Conservation (phyloP, 306 rosid genomes). For the Morella rubra region DNA sequence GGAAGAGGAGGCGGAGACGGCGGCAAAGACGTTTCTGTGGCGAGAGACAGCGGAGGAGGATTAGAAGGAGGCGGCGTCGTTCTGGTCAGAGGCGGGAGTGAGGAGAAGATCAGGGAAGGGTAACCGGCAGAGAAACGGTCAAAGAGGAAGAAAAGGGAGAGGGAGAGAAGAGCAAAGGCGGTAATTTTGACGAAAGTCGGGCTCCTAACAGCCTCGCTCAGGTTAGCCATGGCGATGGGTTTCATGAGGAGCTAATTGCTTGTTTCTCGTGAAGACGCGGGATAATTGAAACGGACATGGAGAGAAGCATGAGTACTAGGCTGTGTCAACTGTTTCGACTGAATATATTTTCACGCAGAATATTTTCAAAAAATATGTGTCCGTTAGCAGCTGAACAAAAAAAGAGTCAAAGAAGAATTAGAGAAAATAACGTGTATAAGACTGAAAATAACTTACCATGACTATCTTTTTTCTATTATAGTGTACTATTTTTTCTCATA, state of each 20-base stretch:
- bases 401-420: too few species aligned
- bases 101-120: slow-evolving; percentile 32
- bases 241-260: slow-evolving; percentile 29
- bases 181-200: slow-evolving; percentile 50
- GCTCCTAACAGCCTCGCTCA: slow-evolving; percentile 40
- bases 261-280: background rate
- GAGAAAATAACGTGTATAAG: too few species aligned
- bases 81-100: slow-evolving; percentile 23
- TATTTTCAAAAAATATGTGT: too few species aligned
- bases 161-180: slow-evolving; percentile 44
- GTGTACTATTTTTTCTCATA: too few species aligned
- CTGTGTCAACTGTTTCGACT: too few species aligned
- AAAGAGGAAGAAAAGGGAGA: slow-evolving; percentile 49
- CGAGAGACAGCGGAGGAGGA: background rate
- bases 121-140: slow-evolving; percentile 31
- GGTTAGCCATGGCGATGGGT: slow-evolving; percentile 4
- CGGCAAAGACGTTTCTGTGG: background rate
- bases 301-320: too few species aligned
- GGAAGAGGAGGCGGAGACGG: background rate
- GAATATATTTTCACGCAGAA: too few species aligned
- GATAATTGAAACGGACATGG: background rate
- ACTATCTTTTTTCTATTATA: too few species aligned
- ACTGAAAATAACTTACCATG: too few species aligned
- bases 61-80: slow-evolving; percentile 4
- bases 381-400: too few species aligned